Evolutionary conservation across 352 stramenopile genomes (phyloP).

Genomic region (Pythium rhizo-oryzae): DNA sequence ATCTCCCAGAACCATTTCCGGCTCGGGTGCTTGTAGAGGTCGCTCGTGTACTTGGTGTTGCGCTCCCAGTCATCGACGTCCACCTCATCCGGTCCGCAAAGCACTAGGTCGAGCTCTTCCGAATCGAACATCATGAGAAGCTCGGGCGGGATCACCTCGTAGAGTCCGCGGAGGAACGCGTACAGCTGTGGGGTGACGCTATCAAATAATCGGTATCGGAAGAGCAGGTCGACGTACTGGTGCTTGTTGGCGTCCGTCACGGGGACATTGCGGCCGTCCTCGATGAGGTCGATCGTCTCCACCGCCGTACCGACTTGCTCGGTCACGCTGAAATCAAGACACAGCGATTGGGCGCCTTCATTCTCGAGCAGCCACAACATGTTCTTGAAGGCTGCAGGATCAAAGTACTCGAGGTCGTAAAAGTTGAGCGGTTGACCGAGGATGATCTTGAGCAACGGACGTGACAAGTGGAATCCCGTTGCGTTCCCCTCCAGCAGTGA

Average conservation of each 20-base stretch:
- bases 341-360: slow-evolving; percentile 29
- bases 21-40: slow-evolving; percentile 42
- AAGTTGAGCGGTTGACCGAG: slow-evolving; percentile 91
- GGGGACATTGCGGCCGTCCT: slow-evolving; percentile 48
- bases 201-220: slow-evolving; percentile 62
- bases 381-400: slow-evolving; percentile 34
- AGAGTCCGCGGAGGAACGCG: slow-evolving; percentile 91
- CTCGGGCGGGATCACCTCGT: slow-evolving; percentile 95
- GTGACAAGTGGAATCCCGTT: slow-evolving; percentile 87
- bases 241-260: slow-evolving; percentile 96
- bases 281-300: slow-evolving; percentile 49
- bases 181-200: slow-evolving; percentile 60
- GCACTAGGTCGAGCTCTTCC: slow-evolving; percentile 96
- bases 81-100: slow-evolving; percentile 96
- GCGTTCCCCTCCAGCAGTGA: slow-evolving; percentile 76
- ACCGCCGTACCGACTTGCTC: slow-evolving; percentile 40
- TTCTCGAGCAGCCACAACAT: slow-evolving; percentile 36
- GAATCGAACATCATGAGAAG: slow-evolving; percentile 96
- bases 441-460: slow-evolving; percentile 94
- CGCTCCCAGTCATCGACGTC: slow-evolving; percentile 95
- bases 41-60: slow-evolving; percentile 61
- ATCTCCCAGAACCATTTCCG: slow-evolving; percentile 96
- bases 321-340: slow-evolving; percentile 62
- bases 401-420: slow-evolving; percentile 81
- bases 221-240: slow-evolving; percentile 91